Conservation (phyloP, 2,329 filamentous ascomycete genomes). For the Cadophora sp. region DNA sequence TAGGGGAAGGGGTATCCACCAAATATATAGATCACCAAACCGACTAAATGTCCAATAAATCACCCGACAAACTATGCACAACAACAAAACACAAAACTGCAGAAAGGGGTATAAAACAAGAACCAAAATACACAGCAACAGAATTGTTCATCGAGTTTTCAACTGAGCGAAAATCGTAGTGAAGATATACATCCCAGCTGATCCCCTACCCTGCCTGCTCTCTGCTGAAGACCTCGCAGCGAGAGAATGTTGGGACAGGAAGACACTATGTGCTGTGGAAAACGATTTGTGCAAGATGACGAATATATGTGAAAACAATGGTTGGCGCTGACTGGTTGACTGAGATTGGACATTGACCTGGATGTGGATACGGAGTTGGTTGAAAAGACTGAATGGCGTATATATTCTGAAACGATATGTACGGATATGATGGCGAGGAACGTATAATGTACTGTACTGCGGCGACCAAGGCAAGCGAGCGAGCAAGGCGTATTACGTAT, state of each 20-base stretch:
- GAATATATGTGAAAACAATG: conserved; percentile 7
- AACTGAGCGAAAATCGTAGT: neutral
- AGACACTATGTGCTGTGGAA: neutral
- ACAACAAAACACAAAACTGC: conserved; percentile 11
- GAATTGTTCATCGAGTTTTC: neutral
- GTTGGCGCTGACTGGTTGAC: conserved; percentile 2
- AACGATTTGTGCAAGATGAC: conserved; percentile 8
- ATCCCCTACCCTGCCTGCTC: neutral
- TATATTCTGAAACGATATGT: neutral
- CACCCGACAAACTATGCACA: neutral
- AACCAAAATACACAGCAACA: neutral
- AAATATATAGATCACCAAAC: conserved; percentile 5
- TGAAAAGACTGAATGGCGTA: neutral
- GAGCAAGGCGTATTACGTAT: conserved; percentile 36
- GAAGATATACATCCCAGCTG: neutral
- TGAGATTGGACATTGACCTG: neutral
- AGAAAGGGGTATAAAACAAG: conserved; percentile 11
- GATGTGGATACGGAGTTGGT: neutral
- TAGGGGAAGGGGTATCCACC: conserved; percentile 16
- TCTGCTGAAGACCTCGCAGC: conserved; percentile 9
- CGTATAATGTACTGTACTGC: neutral
- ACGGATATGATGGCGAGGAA: neutral
- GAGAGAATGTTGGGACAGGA: neutral
- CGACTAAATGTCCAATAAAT: neutral
- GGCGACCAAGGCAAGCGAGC: neutral